Base-by-base conservation (phyloP, 768 basidiomycete species). In the Rhodotorula paludigena region DNA sequence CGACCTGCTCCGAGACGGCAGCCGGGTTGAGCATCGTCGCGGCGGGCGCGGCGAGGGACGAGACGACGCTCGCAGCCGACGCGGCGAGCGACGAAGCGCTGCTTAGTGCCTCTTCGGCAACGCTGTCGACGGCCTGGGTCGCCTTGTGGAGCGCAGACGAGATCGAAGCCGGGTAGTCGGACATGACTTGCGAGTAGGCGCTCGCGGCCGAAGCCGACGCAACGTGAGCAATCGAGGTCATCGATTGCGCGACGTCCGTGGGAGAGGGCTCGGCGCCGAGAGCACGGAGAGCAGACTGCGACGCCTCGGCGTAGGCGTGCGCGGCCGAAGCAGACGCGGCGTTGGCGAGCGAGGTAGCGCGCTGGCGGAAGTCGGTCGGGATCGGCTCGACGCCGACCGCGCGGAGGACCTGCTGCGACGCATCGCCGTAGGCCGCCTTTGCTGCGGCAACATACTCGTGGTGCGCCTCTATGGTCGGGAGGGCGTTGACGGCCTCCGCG, bases 261-360 rank as follows among this genome's bases (percentile, higher is more conserved):
- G 70, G 66, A 6, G 49, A 35, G 21, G 66, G 70, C 42, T 71
- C 65, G 21, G n/a, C 11, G 5, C 70, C 70, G 35, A 57, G 42
- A 1, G 66, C 63, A 36, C 59, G 47, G 4, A 64, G 32, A 9
- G 47, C 59, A 0, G 55, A 38, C 44, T 68, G 66, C 2, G 63
- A 62, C 11, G 66, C 66, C 21, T 61, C 60, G 36, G 44, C 66
- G 57, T 58, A 61, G 7, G 55, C 69, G 12, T 42, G n/a, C 15
- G 63, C 63, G 4, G 55, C 69, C 1, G 56, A 56, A 25, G 39
- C 23, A 14, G 57, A 53, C 0, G 60, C 64, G 12, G 39, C 57
- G 38, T 44, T 38, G 11, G 61, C 69, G 56, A 70, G 25, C 38
- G 60, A 64, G 5, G 57, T 15, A 3, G 57, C 71, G 5, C 63